A percentile compares a stretch with the other conserved stretches of the same genome.
These are phyloP conservation scores for Cadophora sp. DNA, from an alignment of 2,329 filamentous ascomycete species.

Conservation along the genomic window DNA sequence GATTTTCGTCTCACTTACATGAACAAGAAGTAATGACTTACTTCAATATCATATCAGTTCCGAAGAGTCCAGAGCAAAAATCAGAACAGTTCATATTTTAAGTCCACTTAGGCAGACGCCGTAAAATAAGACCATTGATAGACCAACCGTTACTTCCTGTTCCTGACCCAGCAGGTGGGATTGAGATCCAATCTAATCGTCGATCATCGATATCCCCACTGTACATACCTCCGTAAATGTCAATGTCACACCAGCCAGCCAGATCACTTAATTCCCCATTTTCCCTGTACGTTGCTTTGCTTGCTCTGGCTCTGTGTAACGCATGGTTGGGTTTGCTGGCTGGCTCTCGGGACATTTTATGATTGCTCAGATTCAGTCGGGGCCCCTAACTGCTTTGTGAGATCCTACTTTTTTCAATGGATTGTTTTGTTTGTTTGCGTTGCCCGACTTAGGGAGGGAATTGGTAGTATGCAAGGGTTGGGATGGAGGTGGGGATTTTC, in stretches of 20 bases:
- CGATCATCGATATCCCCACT: not conserved
- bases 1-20: too few relatives aligned
- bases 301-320: not conserved
- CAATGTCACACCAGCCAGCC: not conserved
- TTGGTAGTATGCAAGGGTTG: not conserved
- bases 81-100: too few relatives aligned
- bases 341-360: not conserved
- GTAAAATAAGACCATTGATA: too few relatives aligned
- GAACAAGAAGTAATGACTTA: too few relatives aligned
- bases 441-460: not conserved
- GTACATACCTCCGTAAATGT: too few relatives aligned
- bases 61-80: too few relatives aligned
- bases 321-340: not conserved
- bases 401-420: not conserved
- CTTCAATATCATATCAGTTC: too few relatives aligned
- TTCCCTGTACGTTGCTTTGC: not conserved
- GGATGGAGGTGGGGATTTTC: constrained; percentile 12
- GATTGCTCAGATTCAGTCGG: constrained; percentile 1
- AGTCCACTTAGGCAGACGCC: too few relatives aligned
- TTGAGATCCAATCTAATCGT: not conserved
- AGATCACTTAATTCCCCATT: not conserved
- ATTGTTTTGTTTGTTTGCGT: constrained; percentile 1
- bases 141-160: too few relatives aligned
- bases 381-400: not conserved
- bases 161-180: not conserved